phyloP scores from a whole-genome alignment of 225 moss, liverwort and hornwort species.

The Bryoerythrophyllum caledonicum region DNA sequence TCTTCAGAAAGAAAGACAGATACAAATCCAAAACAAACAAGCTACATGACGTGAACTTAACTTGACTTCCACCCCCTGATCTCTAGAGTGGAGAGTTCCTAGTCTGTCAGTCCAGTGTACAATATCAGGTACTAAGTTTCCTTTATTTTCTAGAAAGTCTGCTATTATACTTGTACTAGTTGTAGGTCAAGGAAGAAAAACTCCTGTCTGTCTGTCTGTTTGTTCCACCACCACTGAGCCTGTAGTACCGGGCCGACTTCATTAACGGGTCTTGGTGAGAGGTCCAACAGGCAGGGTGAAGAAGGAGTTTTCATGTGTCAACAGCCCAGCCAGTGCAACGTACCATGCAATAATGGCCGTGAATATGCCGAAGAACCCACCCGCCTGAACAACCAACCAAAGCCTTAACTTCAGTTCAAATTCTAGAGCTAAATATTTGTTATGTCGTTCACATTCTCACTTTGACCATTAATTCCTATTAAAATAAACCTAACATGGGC shows the following conservation, averaged over 20 bases:
- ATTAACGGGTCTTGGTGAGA: conserved; percentile 17
- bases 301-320: conserved; percentile 36
- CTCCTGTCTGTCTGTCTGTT: too few species aligned
- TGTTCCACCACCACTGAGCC: too few species aligned
- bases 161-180: not conserved
- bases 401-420: not conserved
- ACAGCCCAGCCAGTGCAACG: conserved; percentile 27
- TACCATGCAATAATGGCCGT: conserved; percentile 42
- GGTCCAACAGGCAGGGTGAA: conserved; percentile 54
- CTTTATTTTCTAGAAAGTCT: not conserved
- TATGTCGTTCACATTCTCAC: too few species aligned
- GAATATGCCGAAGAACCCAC: conserved; percentile 43
- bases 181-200: not conserved
- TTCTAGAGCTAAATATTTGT: too few species aligned
- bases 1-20: not conserved
- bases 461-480: too few species aligned
- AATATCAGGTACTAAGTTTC: not conserved
- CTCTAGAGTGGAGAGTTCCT: not conserved
- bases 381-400: conserved; percentile 29
- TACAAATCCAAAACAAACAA: not conserved
- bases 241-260: not conserved
- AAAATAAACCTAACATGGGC: too few species aligned
- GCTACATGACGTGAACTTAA: not conserved
- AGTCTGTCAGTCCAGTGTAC: too few species aligned
- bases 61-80: not conserved